A percentile compares a stretch with the other conserved stretches of the same genome.
Evolutionary conservation across 2,329 filamentous ascomycete species (phyloP).

Genomic region (Ophiostoma novo-ulmi): DNA sequence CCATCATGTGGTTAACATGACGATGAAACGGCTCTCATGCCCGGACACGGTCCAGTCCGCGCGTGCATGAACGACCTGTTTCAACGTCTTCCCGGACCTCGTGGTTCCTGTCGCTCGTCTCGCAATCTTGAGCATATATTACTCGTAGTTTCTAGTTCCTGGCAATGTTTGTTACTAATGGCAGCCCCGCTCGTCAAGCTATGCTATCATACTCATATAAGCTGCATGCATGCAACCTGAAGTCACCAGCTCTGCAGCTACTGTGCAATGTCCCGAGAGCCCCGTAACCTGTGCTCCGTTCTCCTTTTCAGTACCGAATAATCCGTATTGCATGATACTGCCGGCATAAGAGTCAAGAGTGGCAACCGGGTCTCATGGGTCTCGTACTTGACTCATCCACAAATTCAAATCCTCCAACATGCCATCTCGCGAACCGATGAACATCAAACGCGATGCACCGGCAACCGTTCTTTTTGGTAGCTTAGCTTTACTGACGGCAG

Average conservation of each 20-base stretch:
- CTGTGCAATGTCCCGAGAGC: slow-evolving; percentile 2
- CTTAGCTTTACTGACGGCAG: no score
- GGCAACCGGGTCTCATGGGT: no score
- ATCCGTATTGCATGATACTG: neutral
- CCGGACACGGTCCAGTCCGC: neutral
- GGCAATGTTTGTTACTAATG: neutral
- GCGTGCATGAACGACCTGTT: neutral
- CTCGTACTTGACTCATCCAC: neutral
- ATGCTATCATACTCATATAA: neutral
- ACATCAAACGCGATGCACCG: neutral
- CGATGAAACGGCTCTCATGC: neutral
- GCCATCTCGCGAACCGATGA: neutral
- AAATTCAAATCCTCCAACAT: neutral
- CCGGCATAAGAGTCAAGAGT: neutral
- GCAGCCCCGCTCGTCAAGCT: slow-evolving; percentile 2
- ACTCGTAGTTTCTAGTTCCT: neutral
- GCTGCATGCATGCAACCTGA: neutral
- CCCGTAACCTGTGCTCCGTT: neutral
- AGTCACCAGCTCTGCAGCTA: slow-evolving; percentile 2
- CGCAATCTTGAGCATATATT: neutral
- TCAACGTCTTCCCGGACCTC: neutral
- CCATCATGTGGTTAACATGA: neutral
- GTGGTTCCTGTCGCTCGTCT: neutral
- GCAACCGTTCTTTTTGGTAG: neutral
- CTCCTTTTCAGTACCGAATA: neutral